Evolutionary conservation across 345 rosid genomes (phyloP), one percentile per base, ranked within the genome.

Genomic region (Eucalyptus urophylla): DNA sequence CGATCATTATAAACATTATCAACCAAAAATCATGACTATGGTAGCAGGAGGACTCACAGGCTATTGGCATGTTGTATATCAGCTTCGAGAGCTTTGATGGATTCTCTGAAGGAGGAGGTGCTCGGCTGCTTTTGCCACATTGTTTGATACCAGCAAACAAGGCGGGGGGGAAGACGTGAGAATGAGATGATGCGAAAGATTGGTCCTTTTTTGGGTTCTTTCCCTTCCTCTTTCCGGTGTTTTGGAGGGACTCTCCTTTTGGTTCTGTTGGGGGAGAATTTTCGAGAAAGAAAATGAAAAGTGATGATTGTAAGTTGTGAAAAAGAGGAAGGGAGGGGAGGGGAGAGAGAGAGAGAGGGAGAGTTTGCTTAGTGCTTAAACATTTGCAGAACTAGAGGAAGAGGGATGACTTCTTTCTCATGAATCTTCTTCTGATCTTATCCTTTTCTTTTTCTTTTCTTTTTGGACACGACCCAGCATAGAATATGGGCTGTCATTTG

Each of bases 31-130:
- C 83, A 37, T 37, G 47, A 37, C 24, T 21, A 33, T 65, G 21
- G 76, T 65, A 65, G n/a, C 76, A 33, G 47, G 40, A 69, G 47
- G 87, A 90, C 94, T 93, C 89, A 95, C 96, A 95, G 90, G 90
- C 51, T 89, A 91, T 95, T 95, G 90, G 96, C 96, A 93, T 94
- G 96, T 43, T 95, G 95, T 50, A 95, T 90, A 89, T 95, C 96
- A 88, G 94, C 95, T 91, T 95, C 96, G 89, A 95, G 95, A 80
- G 92, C 94, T 89, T 92, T 94, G 49, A 95, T 93, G 90, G 96
- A 95, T 92, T 95, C 96, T 89, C 92, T 93, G 88, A 89, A 94
- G 86, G 93, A 90, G 49, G 95, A 92, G 76, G 88, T 92, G 88
- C 80, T 87, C 72, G 90, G 92, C 89, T 90, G 95, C 89, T 92